Percentiles rank a stretch among this genome's conserved stretches.
Conservation (phyloP, 352 stramenopile species). For the Phytophthora meadii region DNA sequence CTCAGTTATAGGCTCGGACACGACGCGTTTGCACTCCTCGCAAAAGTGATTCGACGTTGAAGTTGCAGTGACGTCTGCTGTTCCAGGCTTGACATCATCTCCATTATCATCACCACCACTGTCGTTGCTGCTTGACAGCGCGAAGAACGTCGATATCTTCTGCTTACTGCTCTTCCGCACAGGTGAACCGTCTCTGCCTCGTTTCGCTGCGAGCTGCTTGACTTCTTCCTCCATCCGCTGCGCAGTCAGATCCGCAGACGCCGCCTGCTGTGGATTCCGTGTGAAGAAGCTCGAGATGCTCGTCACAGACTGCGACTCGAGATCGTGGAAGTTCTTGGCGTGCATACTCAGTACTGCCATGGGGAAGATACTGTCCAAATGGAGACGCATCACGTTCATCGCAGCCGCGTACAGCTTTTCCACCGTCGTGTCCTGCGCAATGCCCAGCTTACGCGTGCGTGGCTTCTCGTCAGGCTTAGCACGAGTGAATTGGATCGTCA, state of each 20-base stretch:
- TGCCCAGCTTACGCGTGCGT: conserved; percentile 53
- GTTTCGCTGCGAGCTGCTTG: conserved; percentile 32
- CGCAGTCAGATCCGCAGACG: conserved; percentile 10
- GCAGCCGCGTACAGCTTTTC: conserved; percentile 62
- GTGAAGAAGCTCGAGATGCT: conserved; percentile 82
- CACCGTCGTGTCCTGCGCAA: conserved; percentile 63
- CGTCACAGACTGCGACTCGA: conserved; percentile 43
- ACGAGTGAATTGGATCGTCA: conserved; percentile 63
- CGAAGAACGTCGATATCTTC: conserved; percentile 75
- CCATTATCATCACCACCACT: conserved; percentile 4
- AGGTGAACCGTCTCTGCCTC: conserved; percentile 14
- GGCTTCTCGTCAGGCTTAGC: conserved; percentile 50
- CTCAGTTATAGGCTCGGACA: conserved; percentile 47
- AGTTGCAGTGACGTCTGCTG: conserved; percentile 9
- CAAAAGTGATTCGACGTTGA: conserved; percentile 47
- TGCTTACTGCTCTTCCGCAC: conserved; percentile 36
- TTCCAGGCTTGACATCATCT: background rate
- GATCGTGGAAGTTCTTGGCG: conserved; percentile 74
- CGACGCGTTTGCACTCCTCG: conserved; percentile 38
- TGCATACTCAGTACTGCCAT: conserved; percentile 62
- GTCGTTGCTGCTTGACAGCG: conserved; percentile 1
- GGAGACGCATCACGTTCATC: conserved; percentile 58
- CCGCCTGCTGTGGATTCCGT: conserved; percentile 27
- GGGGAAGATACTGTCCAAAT: conserved; percentile 66
- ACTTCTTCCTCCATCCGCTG: conserved; percentile 35